Evolutionary conservation across 192 early-diverging fungal species (phyloP), one percentile per base, ranked within the genome.

Genomic region (Linnemannia exigua): DNA sequence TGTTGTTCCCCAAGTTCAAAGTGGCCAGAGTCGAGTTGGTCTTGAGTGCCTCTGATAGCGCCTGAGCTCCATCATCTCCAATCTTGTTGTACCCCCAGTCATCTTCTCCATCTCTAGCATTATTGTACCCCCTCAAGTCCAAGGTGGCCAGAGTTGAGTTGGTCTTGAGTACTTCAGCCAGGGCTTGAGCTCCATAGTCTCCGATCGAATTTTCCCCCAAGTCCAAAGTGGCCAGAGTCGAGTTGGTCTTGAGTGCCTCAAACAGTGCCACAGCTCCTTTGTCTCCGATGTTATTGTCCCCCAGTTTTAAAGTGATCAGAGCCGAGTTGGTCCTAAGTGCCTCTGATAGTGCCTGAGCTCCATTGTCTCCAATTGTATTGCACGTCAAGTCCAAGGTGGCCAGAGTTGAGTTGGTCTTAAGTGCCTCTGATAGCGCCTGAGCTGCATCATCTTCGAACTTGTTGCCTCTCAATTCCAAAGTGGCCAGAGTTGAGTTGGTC

Each of bases 101-200:
- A 19, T 14, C 3, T 37, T 8, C 28, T 72, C 46, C 70, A 50
- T 33, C 8, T 41, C 46, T 9, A 15, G n/a, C 22, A 50, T 9
- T 33, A 22, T 46, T 0, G 70, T 47, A 47, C 22, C 19, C 11
- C 1, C 70, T 36, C 70, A 72, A 72, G 46, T 72, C 46, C 70
- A 72, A 72, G 2, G 46, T 72, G 41, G 41, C n/a, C 70, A 72
- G 41, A 50, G 70, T 72, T 46, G 47, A 50, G 70, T 72, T 72
- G 70, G 70, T 72, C 70, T 72, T 72, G 46, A 72, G 70, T 31
- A 46, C 47, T 46, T 72, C 70, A 12, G 70, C 9, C 47, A 72
- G 46, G 22, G 25, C 70, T 25, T 48, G n/a, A n/a, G n/a, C n/a
- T n/a, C n/a, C n/a, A n/a, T n/a, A n/a, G n/a, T n/a, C n/a, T n/a